phyloP scores from a whole-genome alignment of 768 basidiomycete species.

The Leccinum variicolor region DNA sequence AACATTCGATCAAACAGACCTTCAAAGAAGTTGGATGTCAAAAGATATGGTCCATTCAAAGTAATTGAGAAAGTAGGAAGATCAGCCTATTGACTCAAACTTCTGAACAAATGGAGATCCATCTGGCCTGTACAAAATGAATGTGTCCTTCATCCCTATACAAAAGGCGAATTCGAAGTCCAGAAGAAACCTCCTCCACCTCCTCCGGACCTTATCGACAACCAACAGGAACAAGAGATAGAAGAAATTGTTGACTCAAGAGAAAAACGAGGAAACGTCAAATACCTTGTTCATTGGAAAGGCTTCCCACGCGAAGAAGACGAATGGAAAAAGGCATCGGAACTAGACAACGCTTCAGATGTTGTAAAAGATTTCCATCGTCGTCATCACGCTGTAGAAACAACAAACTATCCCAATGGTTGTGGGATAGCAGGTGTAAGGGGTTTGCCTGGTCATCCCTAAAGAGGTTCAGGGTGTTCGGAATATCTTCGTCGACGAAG shows the following conservation, averaged over 20 bases:
- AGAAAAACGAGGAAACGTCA: neutral
- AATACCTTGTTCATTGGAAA: neutral
- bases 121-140: neutral
- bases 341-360: too few species aligned
- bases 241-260: neutral
- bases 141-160: neutral
- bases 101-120: neutral
- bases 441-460: too few species aligned
- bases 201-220: neutral
- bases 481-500: too few species aligned
- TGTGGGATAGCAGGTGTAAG: too few species aligned
- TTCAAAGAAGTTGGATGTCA: neutral
- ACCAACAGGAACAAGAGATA: neutral
- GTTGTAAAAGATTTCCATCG: too few species aligned
- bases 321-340: neutral
- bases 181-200: neutral
- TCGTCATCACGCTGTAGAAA: too few species aligned
- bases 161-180: neutral
- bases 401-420: too few species aligned
- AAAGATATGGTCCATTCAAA: neutral
- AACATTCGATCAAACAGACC: neutral
- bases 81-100: neutral
- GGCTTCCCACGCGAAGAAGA: neutral
- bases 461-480: too few species aligned
- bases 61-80: accelerated